Evolutionary conservation across 139 green algal genomes (phyloP), one percentile per base, ranked within the genome.

Genomic region (Chlamydomonas sp.): DNA sequence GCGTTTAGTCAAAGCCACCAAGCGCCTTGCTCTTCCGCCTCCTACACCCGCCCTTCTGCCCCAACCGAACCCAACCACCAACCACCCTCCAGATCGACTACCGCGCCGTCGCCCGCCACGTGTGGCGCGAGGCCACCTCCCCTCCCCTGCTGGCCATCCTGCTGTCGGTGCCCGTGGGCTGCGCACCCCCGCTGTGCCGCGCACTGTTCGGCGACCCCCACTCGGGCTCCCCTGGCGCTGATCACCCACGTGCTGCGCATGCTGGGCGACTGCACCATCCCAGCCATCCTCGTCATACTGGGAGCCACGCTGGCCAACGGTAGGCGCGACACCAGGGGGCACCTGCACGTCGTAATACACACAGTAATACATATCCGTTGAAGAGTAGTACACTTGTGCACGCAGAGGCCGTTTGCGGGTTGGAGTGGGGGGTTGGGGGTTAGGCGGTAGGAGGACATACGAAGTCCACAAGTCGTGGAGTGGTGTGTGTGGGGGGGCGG

Each of bases 221-320:
- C 60, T 59, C 77, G 61, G 17, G 85, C 92, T 3, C 86, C 89
- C 4, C 80, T 95, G 80, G 58, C 31, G 9, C 64, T 93, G 71
- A 9, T 96, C 58, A 63, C 77, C n/a, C 76, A 93, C 16, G 80
- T 79, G 57, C 57, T 95, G 64, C 63, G 78, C 58, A 90, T 91
- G 18, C 71, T 96, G 75, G 94, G 89, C 1, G 77, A 68, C 18
- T 93, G 90, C 18, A 89, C 94, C 20, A 92, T 96, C 4, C 94
- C 94, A 15, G 79, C 71, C 73, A 92, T 94, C 79, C 90, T 96
- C n/a, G 83, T 95, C 14, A 79, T 95, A 31, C 93, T 96, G 77
- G 94, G 94, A 4, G 92, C 93, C 57, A 91, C 94, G 71, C 90
- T 96, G 71, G 89, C 85, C 58, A 91, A 93, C 80, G 91, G 89